Evolutionary conservation across 1,284 basidiomycete genomes (phyloP).

Genomic region (Coniferiporia sulphurascens): DNA sequence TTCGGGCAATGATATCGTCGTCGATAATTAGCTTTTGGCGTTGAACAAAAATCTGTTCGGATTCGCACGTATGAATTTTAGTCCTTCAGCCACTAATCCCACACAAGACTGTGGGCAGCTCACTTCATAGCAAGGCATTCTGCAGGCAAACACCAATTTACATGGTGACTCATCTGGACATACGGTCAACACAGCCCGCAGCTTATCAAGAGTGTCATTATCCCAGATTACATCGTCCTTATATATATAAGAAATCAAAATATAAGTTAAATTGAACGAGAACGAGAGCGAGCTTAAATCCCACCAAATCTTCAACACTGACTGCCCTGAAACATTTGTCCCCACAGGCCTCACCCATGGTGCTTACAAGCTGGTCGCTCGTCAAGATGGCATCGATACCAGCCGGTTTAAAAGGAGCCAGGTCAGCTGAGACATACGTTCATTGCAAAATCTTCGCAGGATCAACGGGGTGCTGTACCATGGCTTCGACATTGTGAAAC

Average conservation of each 20-base stretch:
- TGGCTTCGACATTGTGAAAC: slow-evolving; percentile 1
- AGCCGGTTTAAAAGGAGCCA: not conserved
- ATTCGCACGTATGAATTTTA: not conserved
- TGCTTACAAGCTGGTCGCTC: not conserved
- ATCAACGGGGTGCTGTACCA: not conserved
- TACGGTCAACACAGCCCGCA: not conserved
- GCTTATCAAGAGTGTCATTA: not conserved
- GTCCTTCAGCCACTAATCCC: not conserved
- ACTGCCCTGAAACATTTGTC: not conserved
- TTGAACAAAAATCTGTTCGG: not conserved
- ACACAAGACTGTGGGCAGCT: not conserved
- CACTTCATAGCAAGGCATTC: slow-evolving; percentile 11
- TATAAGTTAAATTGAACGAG: not conserved
- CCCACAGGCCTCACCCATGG: not conserved
- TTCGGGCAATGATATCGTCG: not conserved
- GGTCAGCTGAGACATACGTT: not conserved
- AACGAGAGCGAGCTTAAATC: not conserved
- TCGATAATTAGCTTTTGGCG: not conserved
- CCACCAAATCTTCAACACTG: not conserved
- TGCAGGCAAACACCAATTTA: not conserved
- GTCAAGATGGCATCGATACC: not conserved
- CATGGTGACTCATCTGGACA: slow-evolving; percentile 10
- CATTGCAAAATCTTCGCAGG: not conserved
- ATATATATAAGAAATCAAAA: not conserved
- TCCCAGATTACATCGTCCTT: slow-evolving; percentile 2